Evolutionary conservation across 768 basidiomycete genomes (phyloP), one percentile per base, ranked within the genome.

Genomic region (Lactarius hengduanensis): DNA sequence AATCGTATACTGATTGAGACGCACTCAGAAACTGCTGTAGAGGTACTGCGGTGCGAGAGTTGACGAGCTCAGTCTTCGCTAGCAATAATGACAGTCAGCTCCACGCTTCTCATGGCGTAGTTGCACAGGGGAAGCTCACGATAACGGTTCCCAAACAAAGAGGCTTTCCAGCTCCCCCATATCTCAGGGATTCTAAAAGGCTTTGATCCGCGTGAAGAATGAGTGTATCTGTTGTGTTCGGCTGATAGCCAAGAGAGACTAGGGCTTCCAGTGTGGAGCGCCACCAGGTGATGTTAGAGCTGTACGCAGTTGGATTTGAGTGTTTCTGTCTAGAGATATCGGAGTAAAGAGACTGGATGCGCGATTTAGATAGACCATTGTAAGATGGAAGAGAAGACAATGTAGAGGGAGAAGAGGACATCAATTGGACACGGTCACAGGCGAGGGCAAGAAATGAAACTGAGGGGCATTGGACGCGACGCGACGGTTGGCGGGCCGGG

Each of bases 221-320:
- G 22, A 94, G 80, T 57, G 82, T 81, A 71, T 86, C 87, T 13
- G 70, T 45, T 32, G 63, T 59, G 11, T 73, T 74, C 47, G 66
- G 68, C 30, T 90, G 86, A 72, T 86, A 77, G 1, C 89, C 89
- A 30, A 78, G 79, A 61, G 79, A 74, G n/a, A 89, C 84, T 45
- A 90, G 73, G 18, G 79, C 78, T 70, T 90, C 84, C 10, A 94
- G 79, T 0, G 86, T 84, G 55, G 79, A 78, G 40, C 83, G 85
- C 96, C 96, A 98, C 95, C 95, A 98, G 62, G 88, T 85, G 36
- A 94, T 79, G 72, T 92, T 91, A 13, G 92, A 85, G 58, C 85
- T 77, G 75, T 88, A 97, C 4, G 92, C 88, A 2, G 89, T 83
- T 0, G 93, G 90, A 75, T 98, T 96, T 1, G 92, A 89, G 57